Evolutionary conservation across 352 stramenopile genomes (phyloP), one percentile per base, ranked within the genome.

Genomic region (Plasmopara halstedii): DNA sequence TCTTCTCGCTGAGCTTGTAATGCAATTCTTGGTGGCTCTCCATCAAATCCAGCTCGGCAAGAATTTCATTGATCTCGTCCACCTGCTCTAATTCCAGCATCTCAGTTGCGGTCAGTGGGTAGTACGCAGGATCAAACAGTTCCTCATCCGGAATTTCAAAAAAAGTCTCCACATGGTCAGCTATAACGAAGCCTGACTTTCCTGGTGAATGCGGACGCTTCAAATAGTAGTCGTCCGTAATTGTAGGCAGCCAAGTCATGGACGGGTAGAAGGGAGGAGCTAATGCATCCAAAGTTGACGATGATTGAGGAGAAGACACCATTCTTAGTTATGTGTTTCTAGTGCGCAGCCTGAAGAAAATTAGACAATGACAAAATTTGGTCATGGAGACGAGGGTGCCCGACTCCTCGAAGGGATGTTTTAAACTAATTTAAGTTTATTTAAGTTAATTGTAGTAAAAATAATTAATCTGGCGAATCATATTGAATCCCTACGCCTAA

Each of bases 11-110:
- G 18, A 82, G 54, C 50, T 75, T 70, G 53, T 74, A 53, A 48
- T 80, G 69, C 40, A 85, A 55, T 45, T 89, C 78, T 45, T 89
- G 59, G 50, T 84, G 78, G 23, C 64, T 81, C 58, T 89, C 78
- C 70, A 89, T 75, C 40, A 89, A 49, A 14, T 87, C 78, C 49
- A 89, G 50, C 54, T 89, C 78, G 10, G 75, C 78, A 33, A 89
- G 61, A 46, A 89, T 72, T 50, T 72, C 72, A 46, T 89, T 89
- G 39, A 89, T 65, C 60, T 87, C 74, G 40, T 89, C 78, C 39
- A 89, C 67, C 54, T 86, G 73, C 45, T 87, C 78, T 46, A 89
- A 53, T 39, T 89, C 78, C 22, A 55, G 49, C 35, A 87, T 67
- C 34, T 89, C 78, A 15, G 80, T 50, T 1, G 52, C 31, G 38